These are phyloP conservation scores for Talaromyces nanjingensis DNA, from an alignment of 495 filamentous ascomycete genomes.

Conservation along the genomic window DNA sequence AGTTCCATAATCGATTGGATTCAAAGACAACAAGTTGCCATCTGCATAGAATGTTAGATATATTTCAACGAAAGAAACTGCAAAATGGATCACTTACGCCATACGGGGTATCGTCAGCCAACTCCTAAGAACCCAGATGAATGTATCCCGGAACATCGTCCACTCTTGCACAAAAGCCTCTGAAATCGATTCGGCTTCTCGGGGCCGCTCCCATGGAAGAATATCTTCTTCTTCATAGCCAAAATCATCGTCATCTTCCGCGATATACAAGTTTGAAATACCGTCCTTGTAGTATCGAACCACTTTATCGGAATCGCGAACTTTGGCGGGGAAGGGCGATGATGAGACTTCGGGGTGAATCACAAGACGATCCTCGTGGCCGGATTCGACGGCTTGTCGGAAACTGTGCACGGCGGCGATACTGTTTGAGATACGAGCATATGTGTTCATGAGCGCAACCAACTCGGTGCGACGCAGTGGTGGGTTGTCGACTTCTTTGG, in stretches of 20 bases:
- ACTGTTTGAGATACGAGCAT: constrained; percentile 75
- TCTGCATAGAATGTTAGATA: constrained; percentile 27
- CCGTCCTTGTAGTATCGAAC: constrained; percentile 28
- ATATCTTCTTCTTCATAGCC: constrained; percentile 20
- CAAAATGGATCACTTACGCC: constrained; percentile 50
- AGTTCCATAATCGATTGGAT: constrained; percentile 58
- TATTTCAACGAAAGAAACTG: constrained; percentile 5
- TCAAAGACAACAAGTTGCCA: constrained; percentile 56
- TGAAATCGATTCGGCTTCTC: constrained; percentile 32
- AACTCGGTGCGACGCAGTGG: constrained; percentile 80
- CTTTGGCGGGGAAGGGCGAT: neutral
- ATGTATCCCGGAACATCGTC: constrained; percentile 50
- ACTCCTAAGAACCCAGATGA: constrained; percentile 56
- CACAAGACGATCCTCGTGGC: constrained; percentile 28
- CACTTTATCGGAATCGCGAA: constrained; percentile 14
- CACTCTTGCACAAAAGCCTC: constrained; percentile 62
- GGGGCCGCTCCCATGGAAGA: constrained; percentile 31
- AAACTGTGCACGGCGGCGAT: constrained; percentile 70
- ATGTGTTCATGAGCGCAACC: constrained; percentile 89
- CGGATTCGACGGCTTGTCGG: constrained; percentile 47
- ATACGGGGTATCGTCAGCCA: constrained; percentile 64
- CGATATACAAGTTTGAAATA: constrained; percentile 33
- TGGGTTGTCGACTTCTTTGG: constrained; percentile 65
- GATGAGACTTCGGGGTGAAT: constrained; percentile 10
- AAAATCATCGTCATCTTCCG: constrained; percentile 34